Evolutionary conservation across 306 rosid species (phyloP), one percentile per base, ranked within the genome.

Genomic region (Rosa multiflora): DNA sequence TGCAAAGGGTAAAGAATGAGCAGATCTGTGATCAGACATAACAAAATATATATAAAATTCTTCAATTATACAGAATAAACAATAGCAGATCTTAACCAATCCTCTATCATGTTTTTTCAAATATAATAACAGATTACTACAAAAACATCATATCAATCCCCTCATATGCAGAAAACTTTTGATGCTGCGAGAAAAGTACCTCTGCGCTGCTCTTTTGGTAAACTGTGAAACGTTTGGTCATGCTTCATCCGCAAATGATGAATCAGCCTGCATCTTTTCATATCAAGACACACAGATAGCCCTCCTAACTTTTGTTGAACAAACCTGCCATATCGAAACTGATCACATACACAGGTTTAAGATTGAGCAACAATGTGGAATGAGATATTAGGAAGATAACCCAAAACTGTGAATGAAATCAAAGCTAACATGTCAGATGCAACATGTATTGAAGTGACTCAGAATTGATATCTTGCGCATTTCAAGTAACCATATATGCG

Each of bases 281-380:
- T 87, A 84, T 32, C 35, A 32, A 32, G 2, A 32, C 9, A 84
- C 42, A 82, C 44, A 18, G 99, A 89, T 5, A 97, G 91, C 83
- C 95, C 90, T 13, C 95, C 92, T 77, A 94, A 56, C 61, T 89
- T 91, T 75, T 94, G 93, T 87, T 94, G 97, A 89, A 94, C 83
- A 79, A 94, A 94, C 76, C 98, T 92, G 87, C 42, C 75, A 76
- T 15, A 17, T 67, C 10, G 10, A 14, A 63, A 63, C 51, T 6
- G 48, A 40, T 73, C 61, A 74, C 53, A 74, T 39, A 37, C 72
- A 74, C 78, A 58, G 49, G 29, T 17, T 61, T 10, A 26, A 46
- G 7, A 59, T 44, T 21, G 44, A 44, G 32, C 32, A 43, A 75
- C 15, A 40, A 29, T 61, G 46, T 61, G 21, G 46, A 75, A 15